Base-by-base conservation (phyloP, 352 stramenopile species). In the Pythium dissimile region DNA sequence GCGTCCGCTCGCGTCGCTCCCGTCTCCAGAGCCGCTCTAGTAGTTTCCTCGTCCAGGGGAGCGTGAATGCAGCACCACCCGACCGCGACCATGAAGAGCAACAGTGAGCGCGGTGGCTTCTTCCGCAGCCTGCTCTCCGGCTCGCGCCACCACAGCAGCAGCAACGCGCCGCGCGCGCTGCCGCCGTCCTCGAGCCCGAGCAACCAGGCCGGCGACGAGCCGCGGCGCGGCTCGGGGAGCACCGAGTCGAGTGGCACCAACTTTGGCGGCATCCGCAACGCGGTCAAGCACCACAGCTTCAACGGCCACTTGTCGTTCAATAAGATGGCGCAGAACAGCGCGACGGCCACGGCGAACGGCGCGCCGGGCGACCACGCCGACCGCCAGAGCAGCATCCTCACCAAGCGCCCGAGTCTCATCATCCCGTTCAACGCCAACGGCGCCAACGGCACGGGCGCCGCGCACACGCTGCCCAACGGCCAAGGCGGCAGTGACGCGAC, bases 351-450 rank as follows among this genome's bases (percentile, higher is more conserved):
- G 48, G 51, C 15, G 61, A 66, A n/a, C n/a, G n/a, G n/a, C 27
- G 30, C 27, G 2, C 28, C 32, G 13, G 23, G 41, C 27, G 73
- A 72, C 23, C 48, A 66, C 31, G 59, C 69, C 37, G 71, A 82
- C 54, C 71, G 73, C 37, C 71, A 74, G 55, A 72, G 74, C 47
- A 63, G 78, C 49, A 64, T 92, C 8, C 62, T 92, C 38, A 84
- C 73, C 18, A 90, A 90, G 51, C 78, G 80, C 0, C 80, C 80
- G 28, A 90, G 78, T 32, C 71, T 92, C 37, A 92, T 92, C 51
- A 71, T 92, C 23, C 82, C 82, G 11, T 90, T 92, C 51, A 66
- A 59, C 26, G 48, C 64, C 58, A 32, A 27, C 21, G 56, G 18
- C 63, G 57, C 21, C 64, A 66, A 37, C 64, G 71, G 38, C 62